Conservation (phyloP, 495 filamentous ascomycete species). For the Talaromyces adpressus region DNA sequence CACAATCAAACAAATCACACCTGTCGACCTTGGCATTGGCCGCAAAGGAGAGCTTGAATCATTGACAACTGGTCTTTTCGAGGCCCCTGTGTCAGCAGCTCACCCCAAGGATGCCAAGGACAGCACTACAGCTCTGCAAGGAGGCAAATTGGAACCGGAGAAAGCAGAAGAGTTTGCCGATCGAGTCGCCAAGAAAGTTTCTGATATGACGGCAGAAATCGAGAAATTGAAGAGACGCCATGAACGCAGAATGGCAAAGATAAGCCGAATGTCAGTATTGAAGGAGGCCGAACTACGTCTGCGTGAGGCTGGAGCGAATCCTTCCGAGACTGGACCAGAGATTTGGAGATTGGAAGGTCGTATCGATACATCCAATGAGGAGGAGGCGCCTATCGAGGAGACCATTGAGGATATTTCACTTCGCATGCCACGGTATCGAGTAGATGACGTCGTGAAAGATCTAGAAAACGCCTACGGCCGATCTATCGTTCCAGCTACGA, state of each 20-base stretch:
- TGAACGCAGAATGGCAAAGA: slow-evolving; percentile 61
- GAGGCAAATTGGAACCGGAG: slow-evolving; percentile 55
- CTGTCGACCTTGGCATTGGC: slow-evolving; percentile 79
- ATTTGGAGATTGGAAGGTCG: slow-evolving; percentile 58
- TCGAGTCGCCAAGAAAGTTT: slow-evolving; percentile 57
- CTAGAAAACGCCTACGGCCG: slow-evolving; percentile 51
- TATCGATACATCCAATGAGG: slow-evolving; percentile 40
- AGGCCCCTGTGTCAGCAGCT: slow-evolving; percentile 41
- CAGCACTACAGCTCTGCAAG: slow-evolving; percentile 38
- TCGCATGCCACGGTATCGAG: slow-evolving; percentile 41
- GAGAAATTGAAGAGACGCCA: slow-evolving; percentile 75
- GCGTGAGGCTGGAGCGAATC: slow-evolving; percentile 46
- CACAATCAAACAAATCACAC: slow-evolving; percentile 71
- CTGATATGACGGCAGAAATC: slow-evolving; percentile 67
- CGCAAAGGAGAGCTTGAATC: slow-evolving; percentile 76
- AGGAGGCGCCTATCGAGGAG: slow-evolving; percentile 34
- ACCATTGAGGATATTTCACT: slow-evolving; percentile 23
- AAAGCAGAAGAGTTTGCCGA: slow-evolving; percentile 73
- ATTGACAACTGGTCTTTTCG: slow-evolving; percentile 73
- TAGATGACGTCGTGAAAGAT: slow-evolving; percentile 54
- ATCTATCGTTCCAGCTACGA: slow-evolving; percentile 49
- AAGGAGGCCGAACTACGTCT: slow-evolving; percentile 54
- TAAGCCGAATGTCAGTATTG: slow-evolving; percentile 57
- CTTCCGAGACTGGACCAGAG: slow-evolving; percentile 46
- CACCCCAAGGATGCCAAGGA: slow-evolving; percentile 28